Evolutionary conservation across 805 yeast genomes (phyloP), one percentile per base, ranked within the genome.

Genomic region (Dipodascopsis tothii): DNA sequence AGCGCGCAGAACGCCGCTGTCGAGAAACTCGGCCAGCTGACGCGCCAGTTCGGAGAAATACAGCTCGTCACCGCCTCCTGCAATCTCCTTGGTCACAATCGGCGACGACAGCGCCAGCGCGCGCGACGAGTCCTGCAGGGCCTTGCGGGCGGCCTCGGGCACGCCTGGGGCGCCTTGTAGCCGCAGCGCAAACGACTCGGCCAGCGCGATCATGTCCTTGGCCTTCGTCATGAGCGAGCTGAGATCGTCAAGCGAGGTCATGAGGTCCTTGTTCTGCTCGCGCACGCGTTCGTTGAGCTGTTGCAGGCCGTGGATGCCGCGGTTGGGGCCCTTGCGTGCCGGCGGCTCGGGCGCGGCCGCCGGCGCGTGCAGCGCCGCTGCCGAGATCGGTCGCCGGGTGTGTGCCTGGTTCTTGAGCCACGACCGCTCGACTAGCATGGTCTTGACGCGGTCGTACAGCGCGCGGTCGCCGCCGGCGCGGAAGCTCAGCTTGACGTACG

Each of bases 281-380:
- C 81, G 67, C 48, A 73, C 72, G 33, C 67, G 63, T 41, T 74
- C 78, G 40, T 78, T 75, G 7, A 70, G 61, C 36, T 68, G 68
- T 52, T 85, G 81, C 16, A 87, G 65, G 2, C 84, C 82, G 50
- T 79, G 80, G 9, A 87, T 78, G 1, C 96, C 96, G 27, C 75
- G 54, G 3, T 21, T 39, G 38, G 35, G 53, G 33, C 5, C 42
- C 14, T 36, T 14, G n/a, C n/a, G n/a, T n/a, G n/a, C n/a, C n/a
- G n/a, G n/a, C 5, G 41, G 28, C 14, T 22, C 37, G 22, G 18
- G 28, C n/a, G 4, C 7, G 14, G 21, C 4, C 3, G 11, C 34
- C 16, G 33, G 22, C 18, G 28, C 30, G 28, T 7, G 32, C 11
- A 22, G 27, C 56, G 3, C 67, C 66, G 19, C 6, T 4, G 22